Conservation (phyloP, 345 rosid genomes). For the Acer saccharum region DNA sequence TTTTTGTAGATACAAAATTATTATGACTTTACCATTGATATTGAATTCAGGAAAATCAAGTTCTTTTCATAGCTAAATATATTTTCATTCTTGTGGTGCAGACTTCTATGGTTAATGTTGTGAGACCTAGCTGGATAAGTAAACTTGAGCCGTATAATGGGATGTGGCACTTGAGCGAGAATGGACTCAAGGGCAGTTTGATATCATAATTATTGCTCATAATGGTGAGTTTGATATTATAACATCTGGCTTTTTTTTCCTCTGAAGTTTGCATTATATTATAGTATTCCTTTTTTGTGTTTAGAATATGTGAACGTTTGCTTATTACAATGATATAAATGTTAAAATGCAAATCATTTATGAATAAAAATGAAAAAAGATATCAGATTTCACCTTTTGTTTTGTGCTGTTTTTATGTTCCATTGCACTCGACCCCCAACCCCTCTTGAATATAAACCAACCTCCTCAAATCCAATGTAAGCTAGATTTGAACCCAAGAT, state of each 20-base stretch:
- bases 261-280: constrained; percentile 13
- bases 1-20: background rate
- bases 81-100: constrained; percentile 37
- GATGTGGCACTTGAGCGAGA: constrained; percentile 93
- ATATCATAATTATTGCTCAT: constrained; percentile 88
- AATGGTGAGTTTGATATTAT: constrained; percentile 60
- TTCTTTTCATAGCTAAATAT: constrained; percentile 7
- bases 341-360: background rate
- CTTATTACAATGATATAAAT: background rate
- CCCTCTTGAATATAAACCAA: no score
- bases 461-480: no score
- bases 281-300: background rate
- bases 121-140: constrained; percentile 96
- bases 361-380: background rate
- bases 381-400: background rate
- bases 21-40: background rate
- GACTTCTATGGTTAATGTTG: constrained; percentile 67
- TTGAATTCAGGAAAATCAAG: background rate
- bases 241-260: constrained; percentile 6
- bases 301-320: background rate
- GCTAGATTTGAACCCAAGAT: no score
- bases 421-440: no score
- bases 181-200: constrained; percentile 76
- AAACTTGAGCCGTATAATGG: constrained; percentile 81
- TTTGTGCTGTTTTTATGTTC: no score